A percentile compares a stretch with the other conserved stretches of the same genome.
phyloP scores from a whole-genome alignment of 139 green algal species.

The Closterium sp. region DNA sequence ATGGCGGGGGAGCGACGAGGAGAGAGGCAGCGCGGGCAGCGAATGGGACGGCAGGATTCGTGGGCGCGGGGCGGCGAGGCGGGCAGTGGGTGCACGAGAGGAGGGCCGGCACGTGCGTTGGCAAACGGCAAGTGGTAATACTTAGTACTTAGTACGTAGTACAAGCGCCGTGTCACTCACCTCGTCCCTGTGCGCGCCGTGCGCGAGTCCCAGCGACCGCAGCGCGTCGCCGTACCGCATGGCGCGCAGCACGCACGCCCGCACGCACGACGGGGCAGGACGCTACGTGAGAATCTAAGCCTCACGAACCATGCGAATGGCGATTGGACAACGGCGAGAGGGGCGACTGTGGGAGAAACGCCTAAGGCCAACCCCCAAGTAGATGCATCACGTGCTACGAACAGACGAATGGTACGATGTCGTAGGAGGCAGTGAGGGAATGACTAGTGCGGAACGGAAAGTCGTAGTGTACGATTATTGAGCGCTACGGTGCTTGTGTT shows the following conservation, averaged over 20 bases:
- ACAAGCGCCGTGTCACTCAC: not conserved
- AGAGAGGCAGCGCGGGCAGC: not conserved
- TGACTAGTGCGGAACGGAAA: too few relatives aligned
- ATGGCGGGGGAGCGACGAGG: not conserved
- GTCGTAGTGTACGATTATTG: too few relatives aligned
- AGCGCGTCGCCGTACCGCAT: not conserved
- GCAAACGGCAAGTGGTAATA: too few relatives aligned
- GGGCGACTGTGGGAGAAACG: too few relatives aligned
- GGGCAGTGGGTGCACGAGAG: not conserved
- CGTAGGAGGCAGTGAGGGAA: too few relatives aligned
- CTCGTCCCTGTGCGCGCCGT: not conserved
- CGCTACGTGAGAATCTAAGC: not conserved
- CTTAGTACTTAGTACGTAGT: too few relatives aligned
- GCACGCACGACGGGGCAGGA: not conserved
- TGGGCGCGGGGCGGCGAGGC: not conserved
- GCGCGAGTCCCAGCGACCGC: not conserved
- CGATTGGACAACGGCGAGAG: too few relatives aligned
- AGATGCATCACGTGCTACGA: too few relatives aligned
- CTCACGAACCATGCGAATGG: not conserved
- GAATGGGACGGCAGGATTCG: not conserved
- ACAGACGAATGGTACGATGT: too few relatives aligned
- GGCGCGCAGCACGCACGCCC: not conserved
- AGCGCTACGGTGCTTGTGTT: too few relatives aligned
- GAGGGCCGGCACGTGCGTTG: too few relatives aligned
- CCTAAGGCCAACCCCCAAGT: too few relatives aligned